Conservation (phyloP, 2,329 filamentous ascomycete genomes). For the Microsporum ferrugineum region DNA sequence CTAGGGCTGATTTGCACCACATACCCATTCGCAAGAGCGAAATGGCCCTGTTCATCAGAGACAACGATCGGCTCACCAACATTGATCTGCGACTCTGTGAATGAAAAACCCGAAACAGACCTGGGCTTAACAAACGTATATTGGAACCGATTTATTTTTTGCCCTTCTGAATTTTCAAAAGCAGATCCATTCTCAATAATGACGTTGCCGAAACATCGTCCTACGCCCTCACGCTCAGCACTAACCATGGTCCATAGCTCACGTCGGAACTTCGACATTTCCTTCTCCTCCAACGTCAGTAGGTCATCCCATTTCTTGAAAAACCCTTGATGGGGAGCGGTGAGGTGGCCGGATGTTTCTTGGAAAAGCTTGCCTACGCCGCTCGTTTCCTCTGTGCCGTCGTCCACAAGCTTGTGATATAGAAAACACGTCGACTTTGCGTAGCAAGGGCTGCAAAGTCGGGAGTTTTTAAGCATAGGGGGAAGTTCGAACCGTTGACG, state of each 20-base stretch:
- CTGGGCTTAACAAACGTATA: conserved; percentile 73
- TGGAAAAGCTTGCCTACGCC: conserved; percentile 73
- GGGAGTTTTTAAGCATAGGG: conserved; percentile 70
- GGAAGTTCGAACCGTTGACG: conserved; percentile 73
- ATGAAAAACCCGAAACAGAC: conserved; percentile 56
- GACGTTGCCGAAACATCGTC: conserved; percentile 80
- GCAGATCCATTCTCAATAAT: conserved; percentile 68
- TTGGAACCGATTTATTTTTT: conserved; percentile 81
- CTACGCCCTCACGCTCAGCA: conserved; percentile 71
- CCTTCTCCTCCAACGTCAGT: conserved; percentile 86
- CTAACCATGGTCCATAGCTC: conserved; percentile 97
- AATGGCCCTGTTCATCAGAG: conserved; percentile 89
- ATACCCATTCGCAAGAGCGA: conserved; percentile 85
- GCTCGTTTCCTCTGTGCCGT: conserved; percentile 68
- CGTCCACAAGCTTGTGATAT: conserved; percentile 82
- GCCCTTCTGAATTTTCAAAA: conserved; percentile 54
- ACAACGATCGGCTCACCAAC: conserved; percentile 90
- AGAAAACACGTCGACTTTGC: conserved; percentile 83
- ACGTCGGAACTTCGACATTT: conserved; percentile 71
- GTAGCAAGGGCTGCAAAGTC: conserved; percentile 77
- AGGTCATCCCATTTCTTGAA: conserved; percentile 92
- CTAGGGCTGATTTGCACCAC: conserved; percentile 65
- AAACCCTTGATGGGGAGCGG: conserved; percentile 62
- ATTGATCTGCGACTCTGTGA: conserved; percentile 77
- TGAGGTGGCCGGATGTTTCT: conserved; percentile 67